Evolutionary conservation across 1,284 basidiomycete species (phyloP).

Genomic region (Ganoderma leucocontextum): DNA sequence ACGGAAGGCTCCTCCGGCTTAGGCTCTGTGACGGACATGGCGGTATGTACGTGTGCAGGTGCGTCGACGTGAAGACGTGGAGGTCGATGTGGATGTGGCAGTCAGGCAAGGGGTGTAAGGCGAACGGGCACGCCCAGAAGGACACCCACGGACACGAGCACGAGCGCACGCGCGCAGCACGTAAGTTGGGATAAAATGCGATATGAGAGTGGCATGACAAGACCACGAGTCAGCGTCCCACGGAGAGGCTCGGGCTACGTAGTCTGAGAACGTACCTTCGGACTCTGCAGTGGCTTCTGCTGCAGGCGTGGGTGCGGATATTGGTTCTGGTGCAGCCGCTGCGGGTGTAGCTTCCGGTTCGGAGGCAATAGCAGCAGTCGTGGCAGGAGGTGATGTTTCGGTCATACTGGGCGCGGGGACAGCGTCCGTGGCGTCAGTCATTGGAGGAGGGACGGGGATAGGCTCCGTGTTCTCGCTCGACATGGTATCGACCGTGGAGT

Average conservation of each 20-base stretch:
- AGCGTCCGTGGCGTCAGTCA: not conserved
- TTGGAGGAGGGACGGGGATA: constrained; percentile 18
- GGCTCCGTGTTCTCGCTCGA: constrained; percentile 26
- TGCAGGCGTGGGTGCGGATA: constrained; percentile 13
- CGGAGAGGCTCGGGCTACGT: not conserved
- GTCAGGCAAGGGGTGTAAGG: not conserved
- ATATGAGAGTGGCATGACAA: constrained; percentile 2
- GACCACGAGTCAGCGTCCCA: constrained; percentile 1
- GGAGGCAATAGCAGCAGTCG: not conserved
- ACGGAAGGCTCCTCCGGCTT: constrained; percentile 12
- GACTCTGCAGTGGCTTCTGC: constrained; percentile 2
- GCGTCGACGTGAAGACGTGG: not conserved
- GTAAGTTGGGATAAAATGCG: not conserved
- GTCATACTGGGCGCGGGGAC: not conserved
- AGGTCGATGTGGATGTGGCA: not conserved
- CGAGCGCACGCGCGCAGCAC: not conserved
- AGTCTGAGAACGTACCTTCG: constrained; percentile 13
- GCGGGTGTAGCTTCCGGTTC: not conserved
- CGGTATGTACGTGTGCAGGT: not conserved
- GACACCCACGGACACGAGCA: not conserved
- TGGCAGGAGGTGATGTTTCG: constrained; percentile 1
- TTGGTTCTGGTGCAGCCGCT: constrained; percentile 13
- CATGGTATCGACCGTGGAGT: constrained; percentile 11
- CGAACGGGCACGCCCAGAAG: not conserved
- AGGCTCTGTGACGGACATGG: constrained; percentile 1